phyloP scores from a whole-genome alignment of 108 stramenopile genomes.

The Nitzschia sp. region DNA sequence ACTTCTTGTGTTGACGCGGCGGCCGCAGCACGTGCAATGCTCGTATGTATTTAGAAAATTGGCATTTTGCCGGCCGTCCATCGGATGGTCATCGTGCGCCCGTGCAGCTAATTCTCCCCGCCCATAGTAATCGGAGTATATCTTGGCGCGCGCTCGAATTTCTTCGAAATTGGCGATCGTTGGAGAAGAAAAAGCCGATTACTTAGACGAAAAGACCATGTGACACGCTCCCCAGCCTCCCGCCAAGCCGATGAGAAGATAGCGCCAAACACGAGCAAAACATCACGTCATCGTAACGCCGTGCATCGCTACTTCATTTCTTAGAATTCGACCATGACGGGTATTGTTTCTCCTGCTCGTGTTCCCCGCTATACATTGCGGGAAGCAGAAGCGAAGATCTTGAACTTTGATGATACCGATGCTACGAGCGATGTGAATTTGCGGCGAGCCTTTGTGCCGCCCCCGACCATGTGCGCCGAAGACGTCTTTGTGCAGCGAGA shows the following conservation, averaged over 20 bases:
- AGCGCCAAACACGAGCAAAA: neutral
- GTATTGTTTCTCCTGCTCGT: neutral
- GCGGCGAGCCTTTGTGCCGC: conserved; percentile 3
- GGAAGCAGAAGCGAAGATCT: conserved; percentile 11
- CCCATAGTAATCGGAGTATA: too few relatives aligned
- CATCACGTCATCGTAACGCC: neutral
- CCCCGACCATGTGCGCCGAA: conserved; percentile 1
- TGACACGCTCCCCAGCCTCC: neutral
- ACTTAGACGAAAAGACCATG: neutral
- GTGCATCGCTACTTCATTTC: too few relatives aligned
- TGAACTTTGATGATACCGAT: neutral
- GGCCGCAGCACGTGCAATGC: too few relatives aligned
- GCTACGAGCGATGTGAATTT: neutral
- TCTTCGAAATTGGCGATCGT: neutral
- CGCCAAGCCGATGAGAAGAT: neutral
- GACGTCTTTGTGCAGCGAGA: conserved; percentile 15
- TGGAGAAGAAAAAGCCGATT: neutral
- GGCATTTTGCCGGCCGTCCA: too few relatives aligned
- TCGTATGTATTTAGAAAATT: too few relatives aligned
- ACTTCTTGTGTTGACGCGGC: too few relatives aligned
- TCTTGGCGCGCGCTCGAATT: neutral
- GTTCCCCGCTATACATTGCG: neutral
- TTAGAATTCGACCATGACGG: neutral
- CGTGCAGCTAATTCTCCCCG: too few relatives aligned
- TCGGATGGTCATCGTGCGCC: too few relatives aligned